Evolutionary conservation across 2,329 filamentous ascomycete species (phyloP), one percentile per base, ranked within the genome.

Genomic region (Scolecobasidium constrictum): DNA sequence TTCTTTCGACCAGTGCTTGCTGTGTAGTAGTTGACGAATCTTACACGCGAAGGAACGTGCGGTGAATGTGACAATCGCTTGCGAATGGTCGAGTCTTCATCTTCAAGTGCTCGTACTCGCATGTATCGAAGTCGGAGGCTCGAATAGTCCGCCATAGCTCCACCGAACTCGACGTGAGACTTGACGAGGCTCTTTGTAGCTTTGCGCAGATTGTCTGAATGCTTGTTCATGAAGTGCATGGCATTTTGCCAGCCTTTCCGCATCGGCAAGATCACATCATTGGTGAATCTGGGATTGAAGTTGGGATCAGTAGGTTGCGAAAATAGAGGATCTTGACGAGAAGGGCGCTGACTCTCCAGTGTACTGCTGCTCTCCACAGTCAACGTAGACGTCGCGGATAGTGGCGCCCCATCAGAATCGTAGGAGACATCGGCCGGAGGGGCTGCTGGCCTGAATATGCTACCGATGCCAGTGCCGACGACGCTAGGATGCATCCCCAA

Each of bases 21-120:
- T 1, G 87, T 94, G 56, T 90, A 94, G 58, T 94, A 94, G 56
- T 94, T 94, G 45, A 86, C 71, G 53, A 94, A 94, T 13, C 86
- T 73, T 9, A 92, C 75, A 41, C 81, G 69, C 9, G 26, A n/a
- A 7, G 26, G 26, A 31, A 9, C 26, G 9, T 31, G 9, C 2
- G 67, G 64, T 2, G 65, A 64, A 49, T 47, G 54, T 37, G 40
- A 52, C 28, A 46, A 55, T 23, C 50, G 55, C 49, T 43, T 56
- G 46, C 54, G 51, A 44, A 41, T 59, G 35, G 50, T 56, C 34
- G 68, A 64, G 44, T 84, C 73, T 4, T 78, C 66, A 53, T 84
- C 79, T 56, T 94, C 86, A 7, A 94, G 64, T 2, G 71, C 74
- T 42, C 84, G 73, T 19, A 94, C 64, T 34, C 64, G 73, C 18